Evolutionary conservation across 352 stramenopile species (phyloP), one percentile per base, ranked within the genome.

Genomic region (Pythium coloratum): DNA sequence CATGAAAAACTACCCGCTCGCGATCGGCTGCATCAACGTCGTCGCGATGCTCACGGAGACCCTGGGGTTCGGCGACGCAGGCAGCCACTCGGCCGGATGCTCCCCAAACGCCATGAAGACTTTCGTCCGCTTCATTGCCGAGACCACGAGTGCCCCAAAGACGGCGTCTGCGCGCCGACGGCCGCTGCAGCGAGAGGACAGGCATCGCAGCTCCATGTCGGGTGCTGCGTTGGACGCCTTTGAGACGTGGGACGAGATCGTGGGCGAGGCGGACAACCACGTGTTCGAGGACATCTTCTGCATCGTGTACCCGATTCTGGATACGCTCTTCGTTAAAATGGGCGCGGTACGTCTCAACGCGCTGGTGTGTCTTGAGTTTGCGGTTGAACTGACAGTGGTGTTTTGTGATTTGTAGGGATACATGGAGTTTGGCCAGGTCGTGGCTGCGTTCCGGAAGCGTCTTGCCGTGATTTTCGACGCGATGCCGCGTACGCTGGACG

Each of bases 1-100:
- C 75, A 89, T 95, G 82, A 93, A 93, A 63, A 94, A 92, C 73
- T 95, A 95, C 53, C 88, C 88, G 24, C 71, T 95, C n/a, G 86
- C 86, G 26, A 92, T 95, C 55, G 88, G 81, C 13, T 94, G 88
- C 65, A 95, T 95, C 71, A 95, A 95, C 58, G 86, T 95, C 10
- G 73, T 86, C 1, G 71, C 80, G 6, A 77, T 91, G 57, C 72
- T 95, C 63, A 89, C 77, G 3, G 86, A 94, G 73, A 90, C 73
- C 14, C 72, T 95, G 18, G 88, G 88, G 2, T 81, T 94, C 56
- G 88, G 88, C 7, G 83, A 93, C 51, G 88, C 86, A 44, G 88
- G 88, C 3, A 91, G 80, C 33, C 88, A 95, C 51, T 90, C 84
- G 1, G 77, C 90, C 58, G 80, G 84, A 10, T 92, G 80, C 33